phyloP scores from a whole-genome alignment of 352 stramenopile species.

The Globisporangium mamillatum region DNA sequence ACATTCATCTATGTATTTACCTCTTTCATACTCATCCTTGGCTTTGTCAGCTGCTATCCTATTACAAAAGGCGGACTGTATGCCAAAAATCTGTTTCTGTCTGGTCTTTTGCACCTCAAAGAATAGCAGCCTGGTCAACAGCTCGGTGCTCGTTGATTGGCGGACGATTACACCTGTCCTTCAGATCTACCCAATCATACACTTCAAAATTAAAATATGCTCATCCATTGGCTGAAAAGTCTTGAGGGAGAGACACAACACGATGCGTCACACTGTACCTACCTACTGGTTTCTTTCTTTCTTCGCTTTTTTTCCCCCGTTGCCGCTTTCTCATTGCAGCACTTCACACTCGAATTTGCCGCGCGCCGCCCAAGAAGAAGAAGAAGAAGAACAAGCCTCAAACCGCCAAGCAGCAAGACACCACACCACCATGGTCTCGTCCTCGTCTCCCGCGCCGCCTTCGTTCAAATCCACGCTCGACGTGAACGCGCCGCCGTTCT shows the following conservation, averaged over 20 bases:
- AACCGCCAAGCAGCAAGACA: neutral
- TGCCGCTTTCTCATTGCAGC: neutral
- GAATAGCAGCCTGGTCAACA: neutral
- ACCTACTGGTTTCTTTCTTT: neutral
- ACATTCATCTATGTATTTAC: too few relatives aligned
- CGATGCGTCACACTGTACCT: neutral
- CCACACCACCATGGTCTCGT: conserved; percentile 27
- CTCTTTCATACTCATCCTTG: too few relatives aligned
- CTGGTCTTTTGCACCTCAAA: conserved; percentile 3
- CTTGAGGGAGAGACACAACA: neutral
- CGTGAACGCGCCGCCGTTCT: conserved; percentile 54
- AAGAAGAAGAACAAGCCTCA: conserved; percentile 13
- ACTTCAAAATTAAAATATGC: neutral
- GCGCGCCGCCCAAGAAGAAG: conserved; percentile 13
- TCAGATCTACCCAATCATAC: neutral
- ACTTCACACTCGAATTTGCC: conserved; percentile 18
- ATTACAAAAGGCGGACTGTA: neutral
- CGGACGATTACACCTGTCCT: neutral
- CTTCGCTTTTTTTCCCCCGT: neutral
- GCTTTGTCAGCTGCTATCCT: too few relatives aligned
- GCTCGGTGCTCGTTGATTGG: neutral
- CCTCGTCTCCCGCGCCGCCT: conserved; percentile 19
- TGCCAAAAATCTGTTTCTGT: conserved; percentile 5
- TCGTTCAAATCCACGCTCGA: conserved; percentile 44
- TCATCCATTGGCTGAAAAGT: neutral